Evolutionary conservation across 2,329 filamentous ascomycete genomes (phyloP).

Genomic region (Pseudogymnoascus sp.): DNA sequence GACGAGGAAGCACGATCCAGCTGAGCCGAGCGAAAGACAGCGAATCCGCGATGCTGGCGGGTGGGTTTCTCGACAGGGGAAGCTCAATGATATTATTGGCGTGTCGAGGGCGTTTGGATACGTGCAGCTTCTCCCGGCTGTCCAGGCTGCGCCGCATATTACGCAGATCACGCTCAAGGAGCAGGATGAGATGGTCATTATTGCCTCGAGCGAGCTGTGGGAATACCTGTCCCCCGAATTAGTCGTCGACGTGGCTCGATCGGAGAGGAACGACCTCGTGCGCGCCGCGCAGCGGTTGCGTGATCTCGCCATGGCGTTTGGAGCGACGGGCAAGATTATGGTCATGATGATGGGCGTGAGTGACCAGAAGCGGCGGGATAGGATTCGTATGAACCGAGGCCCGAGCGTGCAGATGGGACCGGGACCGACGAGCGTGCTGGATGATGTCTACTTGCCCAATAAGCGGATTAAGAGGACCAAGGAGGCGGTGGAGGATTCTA

Average conservation of each 20-base stretch:
- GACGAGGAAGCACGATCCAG: constrained; percentile 88
- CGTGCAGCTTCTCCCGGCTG: constrained; percentile 81
- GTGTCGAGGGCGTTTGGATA: constrained; percentile 95
- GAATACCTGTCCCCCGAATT: constrained; percentile 85
- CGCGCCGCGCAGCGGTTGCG: constrained; percentile 87
- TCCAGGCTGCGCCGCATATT: constrained; percentile 85
- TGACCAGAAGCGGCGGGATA: constrained; percentile 79
- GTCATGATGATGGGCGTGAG: constrained; percentile 96
- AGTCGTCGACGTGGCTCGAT: constrained; percentile 82
- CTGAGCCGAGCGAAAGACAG: constrained; percentile 72
- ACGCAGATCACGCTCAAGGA: constrained; percentile 71
- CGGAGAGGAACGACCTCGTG: constrained; percentile 86
- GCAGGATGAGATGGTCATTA: constrained; percentile 84
- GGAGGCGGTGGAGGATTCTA: constrained; percentile 67
- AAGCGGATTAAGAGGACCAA: constrained; percentile 58
- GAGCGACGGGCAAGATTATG: constrained; percentile 92
- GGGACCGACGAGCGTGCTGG: constrained; percentile 57
- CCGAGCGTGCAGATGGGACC: constrained; percentile 68
- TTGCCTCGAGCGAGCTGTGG: constrained; percentile 91
- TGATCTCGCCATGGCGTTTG: constrained; percentile 92
- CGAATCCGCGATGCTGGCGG: constrained; percentile 91
- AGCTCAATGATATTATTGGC: constrained; percentile 81
- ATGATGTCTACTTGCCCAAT: constrained; percentile 58
- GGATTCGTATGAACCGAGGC: constrained; percentile 60
- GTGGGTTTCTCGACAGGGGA: constrained; percentile 90